Conservation (phyloP, 73 alveolate genomes). For the Uronychia binucleata region DNA sequence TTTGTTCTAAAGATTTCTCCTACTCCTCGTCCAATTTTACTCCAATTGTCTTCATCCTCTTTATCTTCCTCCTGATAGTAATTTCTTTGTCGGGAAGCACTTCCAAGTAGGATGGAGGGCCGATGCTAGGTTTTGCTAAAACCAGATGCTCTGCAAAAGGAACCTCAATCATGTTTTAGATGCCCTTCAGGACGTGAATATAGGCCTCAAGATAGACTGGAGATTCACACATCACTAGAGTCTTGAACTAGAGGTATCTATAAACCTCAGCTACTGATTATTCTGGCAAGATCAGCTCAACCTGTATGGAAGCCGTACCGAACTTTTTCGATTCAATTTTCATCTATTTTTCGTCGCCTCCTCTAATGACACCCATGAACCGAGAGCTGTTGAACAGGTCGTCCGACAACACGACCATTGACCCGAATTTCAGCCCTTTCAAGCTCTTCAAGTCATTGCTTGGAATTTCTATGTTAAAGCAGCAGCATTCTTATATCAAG, state of each 20-base stretch:
- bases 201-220: constrained; percentile 40
- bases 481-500: background rate
- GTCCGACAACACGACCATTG: background rate
- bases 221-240: constrained; percentile 23
- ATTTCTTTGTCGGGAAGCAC: too few species aligned
- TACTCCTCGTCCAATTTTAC: too few species aligned
- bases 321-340: background rate
- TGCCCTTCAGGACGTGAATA: constrained; percentile 18
- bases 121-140: too few species aligned
- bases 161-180: constrained; percentile 3
- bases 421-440: background rate
- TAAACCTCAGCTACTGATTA: background rate
- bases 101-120: too few species aligned
- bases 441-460: background rate
- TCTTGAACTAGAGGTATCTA: background rate
- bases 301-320: background rate
- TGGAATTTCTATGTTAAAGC: background rate
- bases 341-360: background rate
- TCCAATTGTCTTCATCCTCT: too few species aligned
- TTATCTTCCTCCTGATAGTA: too few species aligned
- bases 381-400: background rate
- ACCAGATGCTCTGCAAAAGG: constrained; percentile 14
- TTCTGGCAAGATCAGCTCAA: background rate
- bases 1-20: too few species aligned
- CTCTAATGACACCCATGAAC: background rate